Base-by-base conservation (phyloP, 2,329 filamentous ascomycete genomes). In the Calonectria pauciramosa region DNA sequence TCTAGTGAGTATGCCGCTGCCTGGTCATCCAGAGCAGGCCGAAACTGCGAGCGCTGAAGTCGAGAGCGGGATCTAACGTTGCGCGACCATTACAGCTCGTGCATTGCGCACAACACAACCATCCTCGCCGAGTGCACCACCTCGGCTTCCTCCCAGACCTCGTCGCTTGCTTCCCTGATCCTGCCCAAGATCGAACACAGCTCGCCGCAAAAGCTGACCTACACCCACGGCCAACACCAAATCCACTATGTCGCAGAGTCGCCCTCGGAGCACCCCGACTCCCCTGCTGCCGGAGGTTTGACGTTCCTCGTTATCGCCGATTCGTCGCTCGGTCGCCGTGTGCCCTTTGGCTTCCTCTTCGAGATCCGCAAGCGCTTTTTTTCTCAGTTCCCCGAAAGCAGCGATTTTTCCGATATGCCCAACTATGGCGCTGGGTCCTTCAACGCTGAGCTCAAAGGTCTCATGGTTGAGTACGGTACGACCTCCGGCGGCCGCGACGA, bases 201-300 rank as follows among this genome's bases (percentile, higher is more conserved):
- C 77, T 88, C 90, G 36, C 90, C 96, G 1, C 93, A 98, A 83
- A 98, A 98, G 87, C 92, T 98, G 78, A 99, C 96, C 70, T 98
- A 98, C 88, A 97, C 95, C 51, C 96, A 98, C 86, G 94, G 96
- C 86, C 89, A 93, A 74, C 93, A 97, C 85, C 95, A 97, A 89
- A 97, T 99, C 85, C 96, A 99, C 90, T 98, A 98, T 89, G 94
- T 99, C 83, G 92, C 96, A 82, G 94, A 97, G 83, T 93, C 95
- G 0, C 93, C 95, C 13, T 93, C 93, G 4, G 91, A 91, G 80
- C 91, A 93, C 82, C 88, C 88, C 71, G 82, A 79, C 81, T 88
- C 86, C 80, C 89, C 89, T 65, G 91, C 93, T 10, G 93, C 94
- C 66, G 95, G 95, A 68, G 95, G 96, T 1, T 91, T 99, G 49